A percentile compares a stretch with the other conserved stretches of the same genome.
phyloP scores from a whole-genome alignment of 306 rosid genomes.

The Vigna unguiculata region DNA sequence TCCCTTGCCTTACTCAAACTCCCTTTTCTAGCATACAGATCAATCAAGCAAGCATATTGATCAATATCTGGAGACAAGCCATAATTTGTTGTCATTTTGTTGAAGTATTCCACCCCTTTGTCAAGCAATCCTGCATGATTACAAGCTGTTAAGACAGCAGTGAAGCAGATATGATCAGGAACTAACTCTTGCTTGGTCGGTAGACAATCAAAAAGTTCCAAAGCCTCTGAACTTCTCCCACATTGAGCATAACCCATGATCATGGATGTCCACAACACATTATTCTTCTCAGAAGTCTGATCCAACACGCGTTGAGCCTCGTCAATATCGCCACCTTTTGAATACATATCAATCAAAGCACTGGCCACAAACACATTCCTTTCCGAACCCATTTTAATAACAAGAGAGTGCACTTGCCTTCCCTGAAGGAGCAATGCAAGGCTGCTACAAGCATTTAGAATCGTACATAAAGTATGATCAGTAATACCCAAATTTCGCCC shows the following conservation, averaged over 20 bases:
- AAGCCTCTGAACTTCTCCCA: constrained; percentile 66
- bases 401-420: constrained; percentile 63
- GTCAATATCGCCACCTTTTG: constrained; percentile 65
- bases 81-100: constrained; percentile 55
- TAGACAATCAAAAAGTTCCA: constrained; percentile 63
- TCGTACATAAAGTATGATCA: constrained; percentile 58
- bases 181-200: constrained; percentile 48
- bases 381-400: constrained; percentile 64
- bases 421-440: constrained; percentile 64
- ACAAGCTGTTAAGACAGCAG: constrained; percentile 70
- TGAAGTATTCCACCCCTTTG: constrained; percentile 62
- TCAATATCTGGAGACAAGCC: constrained; percentile 58
- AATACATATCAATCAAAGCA: constrained; percentile 76
- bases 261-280: constrained; percentile 67
- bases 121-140: constrained; percentile 67
- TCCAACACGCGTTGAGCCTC: constrained; percentile 59
- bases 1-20: constrained; percentile 61
- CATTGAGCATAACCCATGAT: constrained; percentile 71
- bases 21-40: constrained; percentile 73
- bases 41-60: constrained; percentile 73
- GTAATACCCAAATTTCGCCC: constrained; percentile 52
- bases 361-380: constrained; percentile 65
- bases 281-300: constrained; percentile 54
- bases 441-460: constrained; percentile 68
- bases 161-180: constrained; percentile 66